phyloP scores from a whole-genome alignment of 2,329 filamentous ascomycete species.

The Beauveria medogensis region DNA sequence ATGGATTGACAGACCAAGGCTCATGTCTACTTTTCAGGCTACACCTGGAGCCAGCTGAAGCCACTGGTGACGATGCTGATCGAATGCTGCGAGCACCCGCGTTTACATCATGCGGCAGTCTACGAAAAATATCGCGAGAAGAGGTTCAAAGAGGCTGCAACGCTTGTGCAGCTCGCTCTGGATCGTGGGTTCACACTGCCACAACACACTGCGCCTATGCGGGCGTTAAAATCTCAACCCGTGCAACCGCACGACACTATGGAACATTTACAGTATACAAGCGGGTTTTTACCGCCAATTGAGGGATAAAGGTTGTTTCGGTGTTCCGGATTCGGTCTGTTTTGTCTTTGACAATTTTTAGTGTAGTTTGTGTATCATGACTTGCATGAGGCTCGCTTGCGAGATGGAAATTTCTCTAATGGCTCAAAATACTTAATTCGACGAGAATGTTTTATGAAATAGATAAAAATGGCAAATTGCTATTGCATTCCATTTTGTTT shows the following conservation, averaged over 20 bases:
- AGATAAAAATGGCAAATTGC: constrained; percentile 7
- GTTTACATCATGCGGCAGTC: constrained; percentile 75
- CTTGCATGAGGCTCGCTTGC: constrained; percentile 10
- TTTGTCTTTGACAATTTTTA: constrained; percentile 4
- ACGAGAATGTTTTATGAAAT: constrained; percentile 11
- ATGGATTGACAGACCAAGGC: constrained; percentile 53
- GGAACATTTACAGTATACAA: constrained; percentile 19
- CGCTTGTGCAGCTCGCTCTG: constrained; percentile 71
- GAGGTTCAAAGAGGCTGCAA: constrained; percentile 76
- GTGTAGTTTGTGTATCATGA: constrained; percentile 11
- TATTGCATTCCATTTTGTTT: neutral
- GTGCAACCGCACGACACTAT: constrained; percentile 16
- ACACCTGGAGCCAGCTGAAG: constrained; percentile 78
- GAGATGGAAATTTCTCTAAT: constrained; percentile 10
- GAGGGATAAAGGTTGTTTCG: constrained; percentile 20
- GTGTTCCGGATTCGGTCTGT: constrained; percentile 7
- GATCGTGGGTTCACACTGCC: constrained; percentile 48
- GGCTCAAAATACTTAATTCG: constrained; percentile 12
- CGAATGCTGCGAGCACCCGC: constrained; percentile 77
- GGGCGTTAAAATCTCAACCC: constrained; percentile 17
- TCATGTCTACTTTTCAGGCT: constrained; percentile 89
- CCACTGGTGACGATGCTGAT: constrained; percentile 70
- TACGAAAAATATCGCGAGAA: constrained; percentile 89
- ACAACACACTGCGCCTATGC: constrained; percentile 32
- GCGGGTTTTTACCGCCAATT: constrained; percentile 23